Evolutionary conservation across 352 stramenopile species (phyloP).

Genomic region (Phytophthora idaei): DNA sequence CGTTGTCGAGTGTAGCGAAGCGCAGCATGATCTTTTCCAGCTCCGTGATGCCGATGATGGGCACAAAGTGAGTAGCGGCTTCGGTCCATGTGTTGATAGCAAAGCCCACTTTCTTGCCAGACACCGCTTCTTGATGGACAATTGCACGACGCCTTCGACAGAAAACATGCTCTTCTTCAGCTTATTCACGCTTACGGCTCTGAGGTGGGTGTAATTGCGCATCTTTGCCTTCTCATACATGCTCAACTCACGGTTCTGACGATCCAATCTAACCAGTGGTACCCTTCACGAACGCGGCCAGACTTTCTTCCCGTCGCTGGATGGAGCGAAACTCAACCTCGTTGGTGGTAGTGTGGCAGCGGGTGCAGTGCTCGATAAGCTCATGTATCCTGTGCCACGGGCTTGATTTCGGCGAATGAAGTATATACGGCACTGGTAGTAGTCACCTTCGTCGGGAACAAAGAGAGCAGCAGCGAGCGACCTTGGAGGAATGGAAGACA

Average conservation of each 20-base stretch:
- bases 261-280: conserved; percentile 27
- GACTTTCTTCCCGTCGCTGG: conserved; percentile 11
- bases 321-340: conserved; percentile 13
- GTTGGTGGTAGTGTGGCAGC: neutral
- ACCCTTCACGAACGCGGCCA: conserved; percentile 7
- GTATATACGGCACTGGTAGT: conserved; percentile 16
- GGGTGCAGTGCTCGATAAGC: conserved; percentile 7
- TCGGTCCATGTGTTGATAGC: conserved; percentile 28
- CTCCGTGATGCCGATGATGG: conserved; percentile 19
- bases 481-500: neutral
- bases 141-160: conserved; percentile 9
- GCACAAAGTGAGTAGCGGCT: conserved; percentile 18
- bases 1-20: conserved; percentile 16
- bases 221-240: conserved; percentile 26
- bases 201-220: conserved; percentile 30
- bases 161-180: neutral
- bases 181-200: conserved; percentile 6
- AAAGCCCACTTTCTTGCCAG: conserved; percentile 15
- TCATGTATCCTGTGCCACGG: conserved; percentile 10
- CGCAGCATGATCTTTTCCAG: conserved; percentile 14
- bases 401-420: conserved; percentile 16
- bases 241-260: conserved; percentile 12
- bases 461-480: conserved; percentile 6
- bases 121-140: neutral
- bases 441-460: conserved; percentile 8